Base-by-base conservation (phyloP, 495 filamentous ascomycete genomes). In the Tuber brumale region DNA sequence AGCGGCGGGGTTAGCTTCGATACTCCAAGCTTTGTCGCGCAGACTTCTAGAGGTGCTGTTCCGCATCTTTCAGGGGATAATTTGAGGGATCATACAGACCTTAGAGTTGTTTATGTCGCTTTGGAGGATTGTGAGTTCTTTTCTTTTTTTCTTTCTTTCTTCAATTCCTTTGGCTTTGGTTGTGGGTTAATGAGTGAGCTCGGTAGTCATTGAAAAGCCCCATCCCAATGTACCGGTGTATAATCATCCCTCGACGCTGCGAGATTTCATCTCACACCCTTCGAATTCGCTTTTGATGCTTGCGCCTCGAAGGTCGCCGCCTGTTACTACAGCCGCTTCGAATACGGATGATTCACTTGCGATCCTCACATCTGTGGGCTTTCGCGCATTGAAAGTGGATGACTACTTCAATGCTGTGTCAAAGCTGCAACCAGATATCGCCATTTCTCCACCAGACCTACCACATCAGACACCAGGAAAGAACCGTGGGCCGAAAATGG, bases 1-100 rank as follows among this genome's bases (percentile, higher is more conserved):
- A 14, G 27, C 14, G 7, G 57, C 14, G 57, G 27, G 57, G 73
- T 80, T 41, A 43, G 70, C 42, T 48, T 80, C 39, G 77, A 80
- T 48, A 98, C 96, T 37, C 95, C 95, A 70, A 91, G 92, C 79
- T 96, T 91, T 83, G 83, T 97, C 61, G 90, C 89, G 45, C 84
- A 90, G 78, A 92, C 92, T 3, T 97, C 96, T 61, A 88, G 95
- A 76, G 95, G 95, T 18, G 88, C 87, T 2, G 85, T 97, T 43
- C 93, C 95, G 37, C 95, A 99, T 85, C 84, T 99, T 72, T 90
- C 94, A 23, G 95, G 93, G 73, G 95, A 99, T 86, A 91, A 92
- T 78, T 85, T 95, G 77, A 84, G 84, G 41, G 89, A 90, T 48
- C 87, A 92, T 77, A 89, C 90, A 10, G 81, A 88, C 9, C 86